Percentiles rank a stretch among this genome's conserved stretches.
Evolutionary conservation across 2,329 filamentous ascomycete species (phyloP).

Genomic region (Fusarium anthophilum): DNA sequence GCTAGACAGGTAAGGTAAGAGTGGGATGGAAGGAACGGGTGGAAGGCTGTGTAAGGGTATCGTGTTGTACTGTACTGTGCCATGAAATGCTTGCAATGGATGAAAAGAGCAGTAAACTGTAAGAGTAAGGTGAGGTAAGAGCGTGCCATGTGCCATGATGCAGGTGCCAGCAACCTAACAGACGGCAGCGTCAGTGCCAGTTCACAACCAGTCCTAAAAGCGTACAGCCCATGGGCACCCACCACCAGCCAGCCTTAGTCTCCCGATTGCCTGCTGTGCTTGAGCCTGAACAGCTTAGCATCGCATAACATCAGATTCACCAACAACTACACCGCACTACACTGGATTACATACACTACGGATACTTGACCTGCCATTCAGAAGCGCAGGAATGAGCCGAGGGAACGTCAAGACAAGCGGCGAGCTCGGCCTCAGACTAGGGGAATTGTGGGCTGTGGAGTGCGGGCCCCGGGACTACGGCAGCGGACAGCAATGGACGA

Average conservation of each 20-base stretch:
- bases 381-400: constrained; percentile 30
- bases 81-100: constrained; percentile 3
- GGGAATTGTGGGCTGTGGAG: constrained; percentile 34
- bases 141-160: constrained; percentile 28
- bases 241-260: constrained; percentile 15
- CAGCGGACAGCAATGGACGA: constrained; percentile 33
- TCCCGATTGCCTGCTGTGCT: neutral
- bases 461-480: constrained; percentile 38
- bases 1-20: constrained; percentile 8
- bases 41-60: constrained; percentile 36
- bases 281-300: constrained; percentile 6
- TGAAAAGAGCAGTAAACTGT: neutral
- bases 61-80: constrained; percentile 2
- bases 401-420: constrained; percentile 21
- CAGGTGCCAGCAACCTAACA: constrained; percentile 15
- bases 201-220: constrained; percentile 28
- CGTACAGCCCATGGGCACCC: constrained; percentile 20
- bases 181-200: constrained; percentile 17
- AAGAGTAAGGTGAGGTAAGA: constrained; percentile 21
- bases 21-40: constrained; percentile 33
- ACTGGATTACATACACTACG: neutral
- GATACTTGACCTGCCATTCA: constrained; percentile 22
- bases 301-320: constrained; percentile 11
- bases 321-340: neutral
- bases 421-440: constrained; percentile 27